Conservation (phyloP, 2,329 filamentous ascomycete genomes). For the Emergomyces orientalis region DNA sequence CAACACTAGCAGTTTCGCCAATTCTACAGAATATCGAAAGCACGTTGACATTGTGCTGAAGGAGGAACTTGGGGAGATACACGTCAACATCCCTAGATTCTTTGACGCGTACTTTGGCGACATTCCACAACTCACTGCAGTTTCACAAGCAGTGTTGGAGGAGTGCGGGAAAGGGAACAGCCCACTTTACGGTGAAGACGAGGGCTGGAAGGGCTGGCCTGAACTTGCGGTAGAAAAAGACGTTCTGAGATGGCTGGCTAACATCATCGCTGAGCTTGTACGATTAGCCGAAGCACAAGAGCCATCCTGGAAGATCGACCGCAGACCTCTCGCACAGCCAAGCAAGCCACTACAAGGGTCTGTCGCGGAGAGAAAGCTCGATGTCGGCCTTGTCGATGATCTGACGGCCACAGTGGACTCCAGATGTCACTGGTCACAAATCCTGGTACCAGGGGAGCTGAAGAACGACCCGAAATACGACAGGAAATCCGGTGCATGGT, state of each 20-base stretch:
- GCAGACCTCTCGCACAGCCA: neutral
- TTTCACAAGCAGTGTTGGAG: neutral
- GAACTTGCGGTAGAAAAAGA: neutral
- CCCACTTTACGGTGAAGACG: neutral
- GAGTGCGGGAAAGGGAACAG: neutral
- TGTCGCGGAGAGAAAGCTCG: neutral
- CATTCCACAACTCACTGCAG: slow-evolving; percentile 15
- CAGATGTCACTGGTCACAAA: slow-evolving; percentile 32
- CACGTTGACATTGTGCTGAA: slow-evolving; percentile 15
- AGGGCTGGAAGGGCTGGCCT: neutral
- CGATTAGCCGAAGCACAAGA: neutral
- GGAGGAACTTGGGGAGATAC: slow-evolving; percentile 14
- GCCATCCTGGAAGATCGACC: neutral
- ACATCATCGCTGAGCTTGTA: neutral
- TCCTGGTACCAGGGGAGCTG: slow-evolving; percentile 39
- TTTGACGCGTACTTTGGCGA: slow-evolving; percentile 18
- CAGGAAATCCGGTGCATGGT: slow-evolving; percentile 29
- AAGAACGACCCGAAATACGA: slow-evolving; percentile 39
- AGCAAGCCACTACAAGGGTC: neutral
- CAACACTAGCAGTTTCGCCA: slow-evolving; percentile 17
- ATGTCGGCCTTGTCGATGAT: neutral
- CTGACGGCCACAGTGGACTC: slow-evolving; percentile 18
- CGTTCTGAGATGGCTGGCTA: neutral
- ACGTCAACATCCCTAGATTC: slow-evolving; percentile 18
- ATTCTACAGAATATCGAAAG: slow-evolving; percentile 16